Conservation (phyloP, 495 filamentous ascomycete genomes). For the Talaromyces trachyspermus region DNA sequence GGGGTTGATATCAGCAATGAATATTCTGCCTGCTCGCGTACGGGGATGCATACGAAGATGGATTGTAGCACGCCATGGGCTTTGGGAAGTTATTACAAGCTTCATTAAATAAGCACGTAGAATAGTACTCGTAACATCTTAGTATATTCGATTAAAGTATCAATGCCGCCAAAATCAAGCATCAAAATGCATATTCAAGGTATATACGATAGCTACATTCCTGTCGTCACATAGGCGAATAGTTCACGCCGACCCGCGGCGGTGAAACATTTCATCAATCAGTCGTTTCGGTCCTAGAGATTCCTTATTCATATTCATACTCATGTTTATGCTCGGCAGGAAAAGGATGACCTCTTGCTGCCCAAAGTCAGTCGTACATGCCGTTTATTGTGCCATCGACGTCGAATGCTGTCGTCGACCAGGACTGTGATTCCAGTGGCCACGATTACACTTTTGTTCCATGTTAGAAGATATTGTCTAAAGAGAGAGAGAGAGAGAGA, state of each 20-base stretch:
- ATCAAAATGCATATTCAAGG: no score
- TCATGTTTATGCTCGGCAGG: no score
- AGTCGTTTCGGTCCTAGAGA: constrained; percentile 63
- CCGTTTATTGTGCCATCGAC: constrained; percentile 64
- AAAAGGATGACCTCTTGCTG: constrained; percentile 40
- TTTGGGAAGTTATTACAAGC: no score
- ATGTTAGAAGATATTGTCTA: not conserved
- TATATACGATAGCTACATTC: no score
- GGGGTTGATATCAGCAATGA: no score
- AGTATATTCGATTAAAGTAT: no score
- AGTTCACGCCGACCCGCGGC: constrained; percentile 34
- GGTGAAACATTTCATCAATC: constrained; percentile 73
- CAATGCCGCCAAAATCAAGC: no score
- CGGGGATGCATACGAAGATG: no score
- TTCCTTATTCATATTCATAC: constrained; percentile 49
- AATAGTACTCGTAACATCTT: no score
- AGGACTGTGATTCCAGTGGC: constrained; percentile 84
- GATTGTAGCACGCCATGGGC: no score
- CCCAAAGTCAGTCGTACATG: constrained; percentile 46
- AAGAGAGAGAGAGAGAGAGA: constrained; percentile 1
- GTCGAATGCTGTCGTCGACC: constrained; percentile 86
- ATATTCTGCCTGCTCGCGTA: no score
- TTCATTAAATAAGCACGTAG: not conserved
- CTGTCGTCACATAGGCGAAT: no score
- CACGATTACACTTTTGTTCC: constrained; percentile 63